phyloP scores from a whole-genome alignment of 1,284 basidiomycete genomes.

The Mycena citricolor region DNA sequence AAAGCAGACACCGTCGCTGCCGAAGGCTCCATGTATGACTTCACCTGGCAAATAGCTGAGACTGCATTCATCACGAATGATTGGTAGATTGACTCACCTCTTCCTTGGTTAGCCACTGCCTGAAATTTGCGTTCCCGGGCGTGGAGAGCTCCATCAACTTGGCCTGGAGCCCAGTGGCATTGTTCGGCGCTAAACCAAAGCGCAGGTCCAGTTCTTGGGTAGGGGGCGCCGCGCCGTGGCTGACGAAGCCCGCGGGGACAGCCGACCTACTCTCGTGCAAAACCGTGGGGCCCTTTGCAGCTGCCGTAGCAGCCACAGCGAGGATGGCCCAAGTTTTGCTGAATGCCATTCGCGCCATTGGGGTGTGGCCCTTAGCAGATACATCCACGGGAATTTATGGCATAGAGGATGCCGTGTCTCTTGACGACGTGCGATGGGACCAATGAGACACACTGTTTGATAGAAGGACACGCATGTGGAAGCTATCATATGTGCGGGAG shows the following conservation, averaged over 20 bases:
- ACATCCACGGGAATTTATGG: too few species aligned
- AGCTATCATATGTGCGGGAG: too few species aligned
- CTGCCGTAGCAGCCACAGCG: too few species aligned
- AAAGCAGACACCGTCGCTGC: constrained; percentile 39
- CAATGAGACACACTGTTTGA: too few species aligned
- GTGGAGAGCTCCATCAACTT: constrained; percentile 40
- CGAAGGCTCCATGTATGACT: constrained; percentile 38
- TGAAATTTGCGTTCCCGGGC: constrained; percentile 45
- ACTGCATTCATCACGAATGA: not conserved
- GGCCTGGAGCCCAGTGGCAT: constrained; percentile 35
- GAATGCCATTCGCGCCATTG: constrained; percentile 34
- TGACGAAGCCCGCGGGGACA: constrained; percentile 35
- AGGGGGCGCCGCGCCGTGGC: constrained; percentile 32
- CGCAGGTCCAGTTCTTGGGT: constrained; percentile 37
- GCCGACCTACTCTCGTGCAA: constrained; percentile 17
- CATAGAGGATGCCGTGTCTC: too few species aligned
- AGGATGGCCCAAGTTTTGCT: constrained; percentile 38
- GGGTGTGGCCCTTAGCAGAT: too few species aligned
- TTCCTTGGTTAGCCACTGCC: constrained; percentile 44
- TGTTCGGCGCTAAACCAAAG: constrained; percentile 39
- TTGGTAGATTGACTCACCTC: constrained; percentile 34
- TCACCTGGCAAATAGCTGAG: constrained; percentile 13
- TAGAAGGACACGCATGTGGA: too few species aligned
- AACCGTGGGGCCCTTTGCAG: too few species aligned
- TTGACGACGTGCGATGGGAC: too few species aligned